phyloP scores from a whole-genome alignment of 495 filamentous ascomycete genomes.

The Apiosordaria backusii region DNA sequence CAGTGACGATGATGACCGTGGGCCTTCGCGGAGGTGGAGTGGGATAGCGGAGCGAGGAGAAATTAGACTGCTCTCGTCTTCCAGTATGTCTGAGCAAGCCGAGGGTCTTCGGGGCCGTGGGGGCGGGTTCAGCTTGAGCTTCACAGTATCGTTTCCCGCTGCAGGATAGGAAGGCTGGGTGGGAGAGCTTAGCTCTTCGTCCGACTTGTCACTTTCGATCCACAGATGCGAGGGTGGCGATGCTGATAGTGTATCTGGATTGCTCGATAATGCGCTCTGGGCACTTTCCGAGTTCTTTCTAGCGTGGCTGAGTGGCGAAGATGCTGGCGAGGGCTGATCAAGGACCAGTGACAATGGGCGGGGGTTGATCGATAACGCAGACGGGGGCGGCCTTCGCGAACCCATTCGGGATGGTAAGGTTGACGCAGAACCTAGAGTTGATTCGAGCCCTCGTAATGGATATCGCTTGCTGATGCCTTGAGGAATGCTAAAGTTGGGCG shows the following conservation, averaged over 20 bases:
- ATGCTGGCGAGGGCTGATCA: slow-evolving; percentile 45
- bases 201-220: slow-evolving; percentile 5
- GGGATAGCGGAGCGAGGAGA: neutral
- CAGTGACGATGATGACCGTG: slow-evolving; percentile 26
- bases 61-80: neutral
- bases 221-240: slow-evolving; percentile 23
- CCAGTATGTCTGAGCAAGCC: neutral
- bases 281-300: slow-evolving; percentile 4
- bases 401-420: slow-evolving; percentile 17
- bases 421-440: slow-evolving; percentile 9
- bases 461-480: slow-evolving; percentile 42
- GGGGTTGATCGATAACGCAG: slow-evolving; percentile 38
- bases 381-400: slow-evolving; percentile 40
- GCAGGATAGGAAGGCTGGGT: slow-evolving; percentile 2
- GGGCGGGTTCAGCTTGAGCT: neutral
- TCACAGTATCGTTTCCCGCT: neutral
- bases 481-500: slow-evolving; percentile 49
- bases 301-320: slow-evolving; percentile 12
- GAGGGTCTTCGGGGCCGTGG: slow-evolving; percentile 6
- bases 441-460: slow-evolving; percentile 33
- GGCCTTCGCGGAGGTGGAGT: slow-evolving; percentile 6
- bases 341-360: slow-evolving; percentile 49
- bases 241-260: slow-evolving; percentile 28
- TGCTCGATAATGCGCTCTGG: slow-evolving; percentile 17
- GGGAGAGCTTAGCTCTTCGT: neutral